Conservation (phyloP, 129 eudicot genomes). For the Ambrosia trifida region DNA sequence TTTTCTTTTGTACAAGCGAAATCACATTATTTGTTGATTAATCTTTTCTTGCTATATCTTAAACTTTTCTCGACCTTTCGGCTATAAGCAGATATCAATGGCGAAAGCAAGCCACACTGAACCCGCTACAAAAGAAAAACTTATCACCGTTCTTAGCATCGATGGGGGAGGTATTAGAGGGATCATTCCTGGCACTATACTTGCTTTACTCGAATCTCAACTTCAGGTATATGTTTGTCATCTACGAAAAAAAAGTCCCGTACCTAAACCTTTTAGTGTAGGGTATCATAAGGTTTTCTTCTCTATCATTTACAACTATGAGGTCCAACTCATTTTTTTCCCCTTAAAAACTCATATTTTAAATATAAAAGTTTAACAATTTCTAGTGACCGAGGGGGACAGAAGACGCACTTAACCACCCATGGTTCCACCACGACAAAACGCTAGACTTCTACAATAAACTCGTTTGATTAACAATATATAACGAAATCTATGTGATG, state of each 20-base stretch:
- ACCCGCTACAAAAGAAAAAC: slow-evolving; percentile 33
- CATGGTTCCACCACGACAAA: background rate
- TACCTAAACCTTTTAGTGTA: too few species aligned
- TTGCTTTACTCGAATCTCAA: slow-evolving; percentile 50
- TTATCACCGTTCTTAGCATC: slow-evolving; percentile 55
- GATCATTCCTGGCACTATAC: slow-evolving; percentile 55
- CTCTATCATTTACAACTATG: too few species aligned
- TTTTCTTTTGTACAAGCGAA: background rate
- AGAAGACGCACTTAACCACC: too few species aligned
- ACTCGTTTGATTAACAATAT: background rate
- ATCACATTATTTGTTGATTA: background rate
- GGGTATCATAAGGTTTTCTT: too few species aligned
- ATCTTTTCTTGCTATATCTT: background rate
- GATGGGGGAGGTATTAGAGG: slow-evolving; percentile 73
- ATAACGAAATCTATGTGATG: background rate
- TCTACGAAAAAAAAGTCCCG: too few species aligned
- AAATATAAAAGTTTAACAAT: too few species aligned
- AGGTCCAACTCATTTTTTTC: too few species aligned
- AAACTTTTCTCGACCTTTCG: background rate
- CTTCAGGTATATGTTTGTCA: slow-evolving; percentile 41
- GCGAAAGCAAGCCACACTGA: slow-evolving; percentile 14
- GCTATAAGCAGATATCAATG: background rate
- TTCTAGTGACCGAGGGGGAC: too few species aligned
- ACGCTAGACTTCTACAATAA: too few species aligned
- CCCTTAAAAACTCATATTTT: too few species aligned